Evolutionary conservation across 2,329 filamentous ascomycete genomes (phyloP).

Genomic region (Talaromyces marneffei): DNA sequence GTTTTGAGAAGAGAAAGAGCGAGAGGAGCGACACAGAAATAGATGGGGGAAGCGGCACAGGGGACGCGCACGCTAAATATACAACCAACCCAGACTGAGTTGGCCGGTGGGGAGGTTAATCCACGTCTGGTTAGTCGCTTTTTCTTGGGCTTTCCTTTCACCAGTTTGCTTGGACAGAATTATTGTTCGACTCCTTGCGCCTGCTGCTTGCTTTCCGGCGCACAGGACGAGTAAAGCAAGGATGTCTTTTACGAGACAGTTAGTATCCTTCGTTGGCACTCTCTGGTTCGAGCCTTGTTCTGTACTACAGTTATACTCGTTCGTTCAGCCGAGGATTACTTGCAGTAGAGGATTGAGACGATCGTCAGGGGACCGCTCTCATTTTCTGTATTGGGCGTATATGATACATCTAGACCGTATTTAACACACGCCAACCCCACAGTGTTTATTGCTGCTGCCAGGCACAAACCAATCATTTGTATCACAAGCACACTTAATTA

Average conservation of each 20-base stretch:
- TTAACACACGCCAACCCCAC: background rate
- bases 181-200: background rate
- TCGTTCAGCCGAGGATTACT: background rate
- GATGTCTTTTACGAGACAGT: background rate
- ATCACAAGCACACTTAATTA: background rate
- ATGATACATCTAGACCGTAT: background rate
- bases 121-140: background rate
- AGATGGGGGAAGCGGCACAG: constrained; percentile 1
- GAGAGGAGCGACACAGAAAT: background rate
- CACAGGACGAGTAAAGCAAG: background rate
- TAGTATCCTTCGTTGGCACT: background rate
- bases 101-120: background rate
- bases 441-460: background rate
- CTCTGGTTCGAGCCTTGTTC: background rate
- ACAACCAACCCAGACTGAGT: background rate
- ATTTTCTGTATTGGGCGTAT: background rate
- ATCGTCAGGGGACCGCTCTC: constrained; percentile 6
- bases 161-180: no score
- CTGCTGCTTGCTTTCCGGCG: no score
- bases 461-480: background rate
- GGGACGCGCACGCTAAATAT: background rate
- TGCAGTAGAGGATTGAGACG: no score
- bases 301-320: no score
- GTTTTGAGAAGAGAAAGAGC: background rate
- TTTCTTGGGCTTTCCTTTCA: background rate